Evolutionary conservation across 345 rosid genomes (phyloP).

Genomic region (Arabis hirsuta): DNA sequence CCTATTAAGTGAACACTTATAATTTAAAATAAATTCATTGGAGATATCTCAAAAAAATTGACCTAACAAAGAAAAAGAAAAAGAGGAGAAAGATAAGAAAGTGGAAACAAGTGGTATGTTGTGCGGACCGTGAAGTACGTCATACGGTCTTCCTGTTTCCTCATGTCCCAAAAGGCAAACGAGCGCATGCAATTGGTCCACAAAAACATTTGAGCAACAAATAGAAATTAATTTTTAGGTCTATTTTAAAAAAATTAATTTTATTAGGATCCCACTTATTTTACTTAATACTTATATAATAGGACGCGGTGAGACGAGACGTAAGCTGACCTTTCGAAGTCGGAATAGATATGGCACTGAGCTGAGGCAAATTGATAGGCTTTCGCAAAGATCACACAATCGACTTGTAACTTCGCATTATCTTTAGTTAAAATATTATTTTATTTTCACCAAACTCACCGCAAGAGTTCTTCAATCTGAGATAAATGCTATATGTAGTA

Average conservation of each 20-base stretch:
- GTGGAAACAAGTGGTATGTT: slow-evolving; percentile 37
- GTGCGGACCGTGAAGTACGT: slow-evolving; percentile 41
- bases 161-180: slow-evolving; percentile 28
- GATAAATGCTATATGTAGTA: too few species aligned
- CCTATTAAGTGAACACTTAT: background rate
- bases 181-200: slow-evolving; percentile 40
- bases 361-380: slow-evolving; percentile 35
- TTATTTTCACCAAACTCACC: slow-evolving; percentile 27
- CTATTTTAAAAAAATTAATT: background rate
- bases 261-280: slow-evolving; percentile 31
- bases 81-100: slow-evolving; percentile 15
- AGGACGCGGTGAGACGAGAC: slow-evolving; percentile 40
- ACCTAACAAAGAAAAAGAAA: slow-evolving; percentile 21
- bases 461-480: background rate
- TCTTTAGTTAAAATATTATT: background rate
- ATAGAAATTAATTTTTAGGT: background rate
- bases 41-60: slow-evolving; percentile 10
- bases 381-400: slow-evolving; percentile 19
- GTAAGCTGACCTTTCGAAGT: slow-evolving; percentile 45
- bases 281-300: background rate
- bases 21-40: background rate
- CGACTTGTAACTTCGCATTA: slow-evolving; percentile 21
- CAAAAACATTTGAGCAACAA: slow-evolving; percentile 24
- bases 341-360: slow-evolving; percentile 39
- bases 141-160: slow-evolving; percentile 41